Base-by-base conservation (phyloP, 2,329 filamentous ascomycete species). In the Macroventuria anomochaeta region DNA sequence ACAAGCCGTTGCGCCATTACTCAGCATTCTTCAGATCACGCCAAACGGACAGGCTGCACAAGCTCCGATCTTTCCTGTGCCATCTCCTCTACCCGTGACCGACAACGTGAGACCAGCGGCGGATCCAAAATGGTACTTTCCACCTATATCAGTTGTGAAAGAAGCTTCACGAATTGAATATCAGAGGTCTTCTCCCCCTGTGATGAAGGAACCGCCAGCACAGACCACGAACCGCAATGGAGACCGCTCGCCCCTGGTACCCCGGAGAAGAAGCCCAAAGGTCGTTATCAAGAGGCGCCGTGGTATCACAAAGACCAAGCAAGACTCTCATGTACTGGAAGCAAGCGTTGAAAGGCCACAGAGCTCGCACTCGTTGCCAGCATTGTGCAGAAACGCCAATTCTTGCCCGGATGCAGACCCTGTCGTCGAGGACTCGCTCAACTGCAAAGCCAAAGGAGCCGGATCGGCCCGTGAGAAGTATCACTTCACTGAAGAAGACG, bases 401-500 rank as follows among this genome's bases (percentile, higher is more conserved):
- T 12, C 13, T 7, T 20, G 12, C 18, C n/a, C 6, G 21, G 34
- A n/a, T 3, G 13, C 21, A 23, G 26, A 21, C 20, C 29, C 17
- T 28, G 7, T 11, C 7, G 12, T n/a, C 5, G 10, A 31, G 13
- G 21, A 21, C 3, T 17, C 8, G 18, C 21, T 15, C 8, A 17
- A 11, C 7, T 2, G 13, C n/a, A 26, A 18, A 21, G 20, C 2
- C 18, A 25, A 23, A 17, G 28, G 3, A 42, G 13, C 5, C 2
- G 33, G 55, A 29, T 18, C 37, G 3, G 4, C 8, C 1, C 11
- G 11, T 1, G 33, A 10, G 8, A 62, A 50, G 32, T 68, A 64
- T n/a, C 10, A 26, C 7, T 76, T 75, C 42, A 70, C 58, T 6
- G 53, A 62, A 29, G 69, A 71, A 34, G 72, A 76, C 17, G 67